Evolutionary conservation across 148 eudicot species (phyloP).

Genomic region (Diospyros kaki): DNA sequence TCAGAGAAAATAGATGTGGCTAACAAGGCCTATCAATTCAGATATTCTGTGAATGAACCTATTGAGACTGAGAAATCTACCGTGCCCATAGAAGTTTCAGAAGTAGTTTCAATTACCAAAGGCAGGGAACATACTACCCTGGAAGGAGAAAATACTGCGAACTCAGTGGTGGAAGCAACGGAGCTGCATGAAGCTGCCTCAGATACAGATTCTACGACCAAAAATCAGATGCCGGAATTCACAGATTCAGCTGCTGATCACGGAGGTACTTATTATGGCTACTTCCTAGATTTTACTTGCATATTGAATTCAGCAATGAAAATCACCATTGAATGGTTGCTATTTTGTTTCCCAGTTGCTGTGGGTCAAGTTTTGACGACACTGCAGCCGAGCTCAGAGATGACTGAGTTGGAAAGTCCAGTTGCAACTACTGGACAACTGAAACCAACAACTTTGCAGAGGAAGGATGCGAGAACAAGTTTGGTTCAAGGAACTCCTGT

Average conservation of each 20-base stretch:
- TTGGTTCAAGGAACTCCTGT: constrained; percentile 43
- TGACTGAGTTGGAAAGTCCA: background rate
- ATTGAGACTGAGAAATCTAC: background rate
- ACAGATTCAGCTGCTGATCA: background rate
- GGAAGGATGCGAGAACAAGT: constrained; percentile 23
- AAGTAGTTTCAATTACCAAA: background rate
- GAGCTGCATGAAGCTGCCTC: background rate
- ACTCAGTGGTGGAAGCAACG: background rate
- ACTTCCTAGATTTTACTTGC: background rate
- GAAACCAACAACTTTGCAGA: background rate
- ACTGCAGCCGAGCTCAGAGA: background rate
- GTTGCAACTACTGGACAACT: background rate
- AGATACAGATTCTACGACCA: background rate
- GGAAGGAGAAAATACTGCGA: background rate
- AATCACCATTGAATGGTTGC: background rate
- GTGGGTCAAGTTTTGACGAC: background rate
- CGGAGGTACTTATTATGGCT: constrained; percentile 4
- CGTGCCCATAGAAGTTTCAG: no score
- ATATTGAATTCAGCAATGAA: background rate
- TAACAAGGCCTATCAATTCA: background rate
- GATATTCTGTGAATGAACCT: background rate
- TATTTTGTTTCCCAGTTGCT: constrained; percentile 7
- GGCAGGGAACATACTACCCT: background rate
- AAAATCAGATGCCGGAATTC: background rate
- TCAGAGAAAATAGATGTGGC: background rate